A percentile compares a stretch with the other conserved stretches of the same genome.
Conservation (phyloP, 2,329 filamentous ascomycete species). For the Hymenoscyphus fraxineus region DNA sequence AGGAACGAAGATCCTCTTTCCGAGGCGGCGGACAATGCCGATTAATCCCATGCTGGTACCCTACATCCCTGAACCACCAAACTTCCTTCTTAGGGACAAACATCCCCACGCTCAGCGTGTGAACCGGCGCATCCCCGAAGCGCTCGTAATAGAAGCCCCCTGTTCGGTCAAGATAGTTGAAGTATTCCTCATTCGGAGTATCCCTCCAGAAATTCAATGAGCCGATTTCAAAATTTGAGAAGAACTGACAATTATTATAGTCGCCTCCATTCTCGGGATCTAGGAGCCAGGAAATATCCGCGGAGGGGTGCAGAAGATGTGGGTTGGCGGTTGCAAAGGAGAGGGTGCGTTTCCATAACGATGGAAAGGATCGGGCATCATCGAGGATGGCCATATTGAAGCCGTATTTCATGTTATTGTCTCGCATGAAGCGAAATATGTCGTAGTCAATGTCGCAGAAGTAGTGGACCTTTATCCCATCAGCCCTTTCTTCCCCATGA, state of each 20-base stretch:
- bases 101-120: slow-evolving; percentile 84
- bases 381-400: slow-evolving; percentile 86
- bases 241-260: slow-evolving; percentile 99
- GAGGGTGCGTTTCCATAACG: slow-evolving; percentile 88
- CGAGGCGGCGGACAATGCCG: slow-evolving; percentile 37
- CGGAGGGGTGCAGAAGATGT: slow-evolving; percentile 75
- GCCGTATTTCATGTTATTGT: slow-evolving; percentile 77
- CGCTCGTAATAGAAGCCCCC: slow-evolving; percentile 98
- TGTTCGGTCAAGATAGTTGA: slow-evolving; percentile 77
- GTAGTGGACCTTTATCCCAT: slow-evolving; percentile 45
- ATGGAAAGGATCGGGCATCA: slow-evolving; percentile 88
- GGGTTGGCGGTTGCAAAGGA: slow-evolving; percentile 86
- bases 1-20: slow-evolving; percentile 13
- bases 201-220: slow-evolving; percentile 88
- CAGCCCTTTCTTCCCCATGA: not conserved
- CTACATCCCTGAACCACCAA: slow-evolving; percentile 97
- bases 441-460: slow-evolving; percentile 71
- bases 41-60: slow-evolving; percentile 75
- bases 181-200: slow-evolving; percentile 82
- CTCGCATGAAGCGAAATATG: slow-evolving; percentile 80
- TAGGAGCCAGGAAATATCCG: slow-evolving; percentile 83
- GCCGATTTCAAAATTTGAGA: slow-evolving; percentile 98
- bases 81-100: slow-evolving; percentile 86
- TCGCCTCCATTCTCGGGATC: slow-evolving; percentile 74
- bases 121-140: slow-evolving; percentile 94